phyloP scores from a whole-genome alignment of 768 basidiomycete genomes.

The Hygrocybe coccinea region DNA sequence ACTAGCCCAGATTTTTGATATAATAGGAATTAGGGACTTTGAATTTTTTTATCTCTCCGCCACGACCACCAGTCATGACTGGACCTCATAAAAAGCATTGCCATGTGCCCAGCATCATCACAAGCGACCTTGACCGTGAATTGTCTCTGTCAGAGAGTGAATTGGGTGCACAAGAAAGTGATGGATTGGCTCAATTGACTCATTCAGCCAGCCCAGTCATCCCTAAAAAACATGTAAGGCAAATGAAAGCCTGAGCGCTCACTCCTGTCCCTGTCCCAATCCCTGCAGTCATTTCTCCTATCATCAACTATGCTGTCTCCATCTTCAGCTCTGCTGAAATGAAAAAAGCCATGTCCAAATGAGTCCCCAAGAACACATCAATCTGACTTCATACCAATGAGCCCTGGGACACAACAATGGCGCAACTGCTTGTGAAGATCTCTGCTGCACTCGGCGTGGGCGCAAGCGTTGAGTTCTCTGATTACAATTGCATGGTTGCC shows the following conservation, averaged over 20 bases:
- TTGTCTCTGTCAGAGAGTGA: background rate
- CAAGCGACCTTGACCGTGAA: background rate
- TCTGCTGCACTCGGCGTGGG: background rate
- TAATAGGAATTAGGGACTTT: too few relatives aligned
- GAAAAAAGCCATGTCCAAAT: background rate
- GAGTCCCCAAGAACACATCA: background rate
- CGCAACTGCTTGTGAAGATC: background rate
- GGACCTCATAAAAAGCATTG: background rate
- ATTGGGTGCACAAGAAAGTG: background rate
- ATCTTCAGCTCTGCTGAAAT: background rate
- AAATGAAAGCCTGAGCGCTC: background rate
- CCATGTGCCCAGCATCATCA: background rate
- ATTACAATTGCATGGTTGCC: background rate
- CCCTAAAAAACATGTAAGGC: background rate
- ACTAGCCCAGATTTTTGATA: too few relatives aligned
- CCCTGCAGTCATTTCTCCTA: background rate
- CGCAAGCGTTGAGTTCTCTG: background rate
- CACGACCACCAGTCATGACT: background rate
- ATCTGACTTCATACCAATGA: background rate
- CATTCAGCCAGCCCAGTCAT: background rate
- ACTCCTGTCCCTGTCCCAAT: background rate
- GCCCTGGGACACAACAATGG: background rate
- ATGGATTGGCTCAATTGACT: background rate
- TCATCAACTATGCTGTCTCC: background rate
- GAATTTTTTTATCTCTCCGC: background rate